phyloP scores from a whole-genome alignment of 2,329 filamentous ascomycete genomes.

The Plectosphaerella cucumerina region DNA sequence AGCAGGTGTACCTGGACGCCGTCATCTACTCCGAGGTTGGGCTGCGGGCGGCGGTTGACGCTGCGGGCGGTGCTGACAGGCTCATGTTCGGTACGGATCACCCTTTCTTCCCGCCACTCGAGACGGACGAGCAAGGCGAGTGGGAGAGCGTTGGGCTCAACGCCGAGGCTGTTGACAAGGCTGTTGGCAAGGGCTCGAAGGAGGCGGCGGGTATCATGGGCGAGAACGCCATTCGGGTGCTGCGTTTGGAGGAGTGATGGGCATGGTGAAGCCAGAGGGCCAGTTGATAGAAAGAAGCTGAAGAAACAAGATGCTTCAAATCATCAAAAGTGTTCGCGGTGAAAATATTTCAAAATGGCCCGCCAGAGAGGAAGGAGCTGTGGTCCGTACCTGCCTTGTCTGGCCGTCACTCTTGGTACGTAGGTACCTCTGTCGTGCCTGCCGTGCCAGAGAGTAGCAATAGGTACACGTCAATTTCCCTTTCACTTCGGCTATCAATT shows the following conservation, averaged over 20 bases:
- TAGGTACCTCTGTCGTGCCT: too few relatives aligned
- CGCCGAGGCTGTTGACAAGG: constrained; percentile 46
- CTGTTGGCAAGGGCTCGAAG: constrained; percentile 40
- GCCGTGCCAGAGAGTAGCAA: too few relatives aligned
- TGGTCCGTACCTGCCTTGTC: too few relatives aligned
- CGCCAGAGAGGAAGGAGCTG: too few relatives aligned
- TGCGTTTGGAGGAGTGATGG: constrained; percentile 22
- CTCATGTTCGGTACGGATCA: constrained; percentile 81
- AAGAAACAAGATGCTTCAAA: too few relatives aligned
- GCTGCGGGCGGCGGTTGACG: constrained; percentile 65
- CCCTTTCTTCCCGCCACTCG: constrained; percentile 78
- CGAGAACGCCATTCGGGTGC: constrained; percentile 51
- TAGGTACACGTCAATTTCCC: too few relatives aligned
- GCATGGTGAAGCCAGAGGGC: too few relatives aligned
- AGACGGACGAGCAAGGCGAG: constrained; percentile 54
- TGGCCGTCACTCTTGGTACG: too few relatives aligned
- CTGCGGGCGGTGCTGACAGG: constrained; percentile 60
- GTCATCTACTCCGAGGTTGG: constrained; percentile 78
- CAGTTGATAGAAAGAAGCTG: neutral
- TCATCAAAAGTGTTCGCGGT: neutral
- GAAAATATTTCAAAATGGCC: neutral
- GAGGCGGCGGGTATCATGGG: constrained; percentile 53
- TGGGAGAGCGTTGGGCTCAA: constrained; percentile 65
- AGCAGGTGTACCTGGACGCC: constrained; percentile 83
- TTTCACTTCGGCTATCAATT: too few relatives aligned